Evolutionary conservation across 192 early-diverging fungal species (phyloP).

Genomic region (Coemansia sp.): DNA sequence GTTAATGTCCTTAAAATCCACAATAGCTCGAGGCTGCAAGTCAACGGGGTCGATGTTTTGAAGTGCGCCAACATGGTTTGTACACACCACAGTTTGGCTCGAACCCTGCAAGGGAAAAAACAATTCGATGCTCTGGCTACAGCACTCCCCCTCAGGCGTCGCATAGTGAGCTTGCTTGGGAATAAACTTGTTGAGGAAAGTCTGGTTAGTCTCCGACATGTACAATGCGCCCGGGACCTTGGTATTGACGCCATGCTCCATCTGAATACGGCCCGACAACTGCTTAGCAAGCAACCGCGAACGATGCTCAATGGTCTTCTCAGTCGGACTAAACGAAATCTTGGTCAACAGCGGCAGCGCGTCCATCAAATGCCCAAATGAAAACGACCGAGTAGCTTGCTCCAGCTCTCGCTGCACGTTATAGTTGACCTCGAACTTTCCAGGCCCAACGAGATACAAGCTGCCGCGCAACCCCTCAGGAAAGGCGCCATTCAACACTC

Average conservation of each 20-base stretch:
- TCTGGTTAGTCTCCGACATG: slow-evolving; percentile 70
- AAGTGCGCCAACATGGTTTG: slow-evolving; percentile 69
- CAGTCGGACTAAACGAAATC: slow-evolving; percentile 64
- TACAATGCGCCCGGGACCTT: slow-evolving; percentile 68
- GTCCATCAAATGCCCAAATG: slow-evolving; percentile 74
- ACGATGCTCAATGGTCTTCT: slow-evolving; percentile 61
- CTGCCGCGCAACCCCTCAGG: slow-evolving; percentile 70
- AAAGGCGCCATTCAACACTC: slow-evolving; percentile 58
- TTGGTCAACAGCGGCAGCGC: slow-evolving; percentile 71
- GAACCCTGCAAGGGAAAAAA: slow-evolving; percentile 64
- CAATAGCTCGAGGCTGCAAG: slow-evolving; percentile 62
- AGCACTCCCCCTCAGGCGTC: slow-evolving; percentile 69
- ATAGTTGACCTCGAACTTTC: slow-evolving; percentile 67
- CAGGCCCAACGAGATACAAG: slow-evolving; percentile 68
- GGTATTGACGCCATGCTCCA: slow-evolving; percentile 70
- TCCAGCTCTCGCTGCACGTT: slow-evolving; percentile 64
- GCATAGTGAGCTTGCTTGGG: slow-evolving; percentile 57
- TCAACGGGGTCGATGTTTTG: slow-evolving; percentile 70
- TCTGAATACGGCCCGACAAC: slow-evolving; percentile 63
- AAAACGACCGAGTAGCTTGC: slow-evolving; percentile 67
- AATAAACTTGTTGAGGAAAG: slow-evolving; percentile 65
- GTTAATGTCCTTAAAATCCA: slow-evolving; percentile 67
- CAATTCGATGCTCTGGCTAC: slow-evolving; percentile 62
- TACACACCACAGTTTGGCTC: slow-evolving; percentile 65
- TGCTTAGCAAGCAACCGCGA: slow-evolving; percentile 67